phyloP scores from a whole-genome alignment of 345 rosid species.

The Arabis alpina region DNA sequence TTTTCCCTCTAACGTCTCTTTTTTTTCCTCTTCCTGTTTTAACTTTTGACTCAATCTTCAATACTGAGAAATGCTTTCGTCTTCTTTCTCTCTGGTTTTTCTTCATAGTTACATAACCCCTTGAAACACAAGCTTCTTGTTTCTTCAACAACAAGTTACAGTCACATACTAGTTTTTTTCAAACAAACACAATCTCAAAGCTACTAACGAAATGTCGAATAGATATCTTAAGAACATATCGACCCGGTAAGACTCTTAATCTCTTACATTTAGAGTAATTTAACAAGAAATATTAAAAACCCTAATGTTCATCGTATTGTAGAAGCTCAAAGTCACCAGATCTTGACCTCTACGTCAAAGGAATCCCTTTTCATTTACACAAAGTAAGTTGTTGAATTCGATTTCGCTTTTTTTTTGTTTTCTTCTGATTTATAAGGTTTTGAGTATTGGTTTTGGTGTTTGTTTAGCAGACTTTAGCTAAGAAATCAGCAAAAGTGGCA shows the following conservation, averaged over 20 bases:
- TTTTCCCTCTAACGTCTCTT: constrained; percentile 37
- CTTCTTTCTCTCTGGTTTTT: constrained; percentile 5
- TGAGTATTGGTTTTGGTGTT: constrained; percentile 1
- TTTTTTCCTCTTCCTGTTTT: not conserved
- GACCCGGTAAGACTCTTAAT: constrained; percentile 29
- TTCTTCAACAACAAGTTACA: constrained; percentile 21
- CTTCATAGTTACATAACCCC: constrained; percentile 9
- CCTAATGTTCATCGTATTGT: constrained; percentile 11
- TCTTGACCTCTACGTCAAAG: constrained; percentile 45
- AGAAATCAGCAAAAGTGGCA: constrained; percentile 65
- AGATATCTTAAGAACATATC: not conserved
- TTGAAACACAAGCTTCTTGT: constrained; percentile 15
- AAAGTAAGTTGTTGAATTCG: constrained; percentile 46
- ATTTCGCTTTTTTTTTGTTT: not conserved
- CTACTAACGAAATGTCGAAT: constrained; percentile 29
- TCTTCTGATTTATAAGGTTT: constrained; percentile 25
- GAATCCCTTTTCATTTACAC: constrained; percentile 49
- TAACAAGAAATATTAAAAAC: not conserved
- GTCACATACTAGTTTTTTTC: not conserved
- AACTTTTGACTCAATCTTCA: constrained; percentile 26
- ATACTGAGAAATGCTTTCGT: constrained; percentile 7
- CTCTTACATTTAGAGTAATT: not conserved
- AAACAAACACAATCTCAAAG: constrained; percentile 1
- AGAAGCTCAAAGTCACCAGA: constrained; percentile 56
- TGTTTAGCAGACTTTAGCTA: constrained; percentile 61